Conservation (phyloP, 2,329 filamentous ascomycete species). For the Ophiostoma ips region DNA sequence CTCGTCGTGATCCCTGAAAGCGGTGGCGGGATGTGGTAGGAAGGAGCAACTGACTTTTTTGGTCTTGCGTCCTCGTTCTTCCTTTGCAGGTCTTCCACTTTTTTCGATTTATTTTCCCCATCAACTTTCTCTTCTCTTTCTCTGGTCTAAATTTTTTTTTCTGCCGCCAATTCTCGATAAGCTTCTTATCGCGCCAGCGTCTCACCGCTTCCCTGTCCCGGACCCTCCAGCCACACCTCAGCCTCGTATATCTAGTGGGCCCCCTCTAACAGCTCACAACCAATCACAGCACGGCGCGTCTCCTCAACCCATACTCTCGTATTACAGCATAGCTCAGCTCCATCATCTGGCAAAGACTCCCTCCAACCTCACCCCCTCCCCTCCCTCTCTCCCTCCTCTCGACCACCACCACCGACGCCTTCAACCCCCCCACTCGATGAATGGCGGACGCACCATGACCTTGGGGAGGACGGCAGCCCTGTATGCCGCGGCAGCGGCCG, state of each 20-base stretch:
- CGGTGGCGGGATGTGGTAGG: conserved; percentile 2
- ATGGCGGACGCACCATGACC: conserved; percentile 13
- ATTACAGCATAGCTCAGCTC: background rate
- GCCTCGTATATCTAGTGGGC: background rate
- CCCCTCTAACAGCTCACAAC: background rate
- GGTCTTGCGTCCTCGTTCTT: background rate
- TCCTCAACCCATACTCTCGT: background rate
- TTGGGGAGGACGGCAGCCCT: conserved; percentile 41
- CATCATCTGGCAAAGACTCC: background rate
- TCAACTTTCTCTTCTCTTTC: conserved; percentile 16
- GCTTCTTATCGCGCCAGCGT: background rate
- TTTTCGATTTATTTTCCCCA: conserved; percentile 4
- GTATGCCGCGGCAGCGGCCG: conserved; percentile 59
- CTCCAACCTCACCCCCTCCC: background rate
- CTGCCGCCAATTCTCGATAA: conserved; percentile 6
- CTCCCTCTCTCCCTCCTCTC: background rate
- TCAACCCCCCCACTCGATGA: conserved; percentile 7
- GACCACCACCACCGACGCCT: background rate
- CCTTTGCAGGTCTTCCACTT: background rate
- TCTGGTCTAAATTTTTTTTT: conserved; percentile 11
- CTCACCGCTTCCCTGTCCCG: conserved; percentile 1
- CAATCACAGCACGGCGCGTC: conserved; percentile 8
- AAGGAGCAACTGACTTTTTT: background rate
- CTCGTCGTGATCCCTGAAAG: conserved; percentile 1
- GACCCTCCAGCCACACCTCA: background rate